Base-by-base conservation (phyloP, 495 filamentous ascomycete species). In the Bacidia rubella region DNA sequence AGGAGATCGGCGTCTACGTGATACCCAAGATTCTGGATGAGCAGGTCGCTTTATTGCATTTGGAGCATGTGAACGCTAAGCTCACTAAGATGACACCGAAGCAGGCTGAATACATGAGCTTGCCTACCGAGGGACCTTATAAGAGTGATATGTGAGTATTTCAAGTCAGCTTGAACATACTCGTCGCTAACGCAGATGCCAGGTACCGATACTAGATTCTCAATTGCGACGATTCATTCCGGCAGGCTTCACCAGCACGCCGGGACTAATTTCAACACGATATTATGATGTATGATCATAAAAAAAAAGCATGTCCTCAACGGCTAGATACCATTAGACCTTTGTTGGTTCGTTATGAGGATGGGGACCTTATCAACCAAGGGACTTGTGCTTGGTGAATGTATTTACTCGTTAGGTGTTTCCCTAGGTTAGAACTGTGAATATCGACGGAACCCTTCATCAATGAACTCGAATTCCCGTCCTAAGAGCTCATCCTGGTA, bases 21-120 rank as follows among this genome's bases (percentile, higher is more conserved):
- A 80, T 98, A 53, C 92, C 92, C 65, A 98, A 98, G 89, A 87
- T 94, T 59, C 79, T 98, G 39, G 92, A 98, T 59, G 92, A 98
- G 81, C 86, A 95, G 73, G 92, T 98, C 64, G 92, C 92, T 60
- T 77, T 82, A 61, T 85, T 95, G 58, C 92, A 98, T 72, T 72
- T 97, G 62, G 80, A 76, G 49, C 93, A 97, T 77, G 85, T 93
- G 77, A 95, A 95, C 71, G 92, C 77, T 66, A 88, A 97, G 78
- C 76, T 98, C 57, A 82, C 86, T 57, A 82, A 79, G 67, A 78
- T 98, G 63, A 85, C 85, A 60, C 62, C 75, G 52, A 82, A 84
- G 62, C 92, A 98, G 76, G 82, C 87, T 54, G 92, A 98, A 62
- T 98, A 98, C 75, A 82, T 96, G 66, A 79, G 86, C 62, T 75